These are phyloP conservation scores for Eucalyptus shirleyi DNA, from an alignment of 345 rosid species.

Conservation along the genomic window DNA sequence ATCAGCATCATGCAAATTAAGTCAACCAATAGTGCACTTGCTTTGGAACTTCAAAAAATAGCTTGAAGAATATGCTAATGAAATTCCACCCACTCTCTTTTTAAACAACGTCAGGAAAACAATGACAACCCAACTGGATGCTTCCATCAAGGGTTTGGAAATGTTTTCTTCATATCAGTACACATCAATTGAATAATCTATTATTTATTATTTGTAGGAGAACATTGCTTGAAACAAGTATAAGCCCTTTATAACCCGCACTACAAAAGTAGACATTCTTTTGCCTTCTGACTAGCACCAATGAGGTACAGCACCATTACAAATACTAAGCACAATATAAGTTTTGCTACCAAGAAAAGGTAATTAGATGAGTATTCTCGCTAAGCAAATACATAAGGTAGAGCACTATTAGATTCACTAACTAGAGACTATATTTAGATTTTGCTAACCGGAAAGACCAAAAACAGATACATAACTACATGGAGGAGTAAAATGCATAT, in stretches of 20 bases:
- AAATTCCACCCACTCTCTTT: not conserved
- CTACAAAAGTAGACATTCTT: not conserved
- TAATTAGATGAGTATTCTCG: not conserved
- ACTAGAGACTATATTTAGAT: not conserved
- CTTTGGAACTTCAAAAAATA: not conserved
- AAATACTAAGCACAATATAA: not conserved
- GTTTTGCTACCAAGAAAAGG: not conserved
- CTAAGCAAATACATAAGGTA: not conserved
- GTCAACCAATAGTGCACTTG: not conserved
- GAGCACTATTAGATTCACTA: not conserved
- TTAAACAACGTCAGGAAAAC: not conserved
- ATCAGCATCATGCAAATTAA: not conserved
- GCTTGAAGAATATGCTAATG: not conserved
- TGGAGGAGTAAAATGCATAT: not conserved
- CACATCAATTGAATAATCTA: too few species aligned
- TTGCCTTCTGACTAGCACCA: not conserved
- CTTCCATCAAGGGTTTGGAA: not conserved
- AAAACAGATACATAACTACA: not conserved
- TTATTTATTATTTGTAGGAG: not conserved
- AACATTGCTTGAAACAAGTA: not conserved
- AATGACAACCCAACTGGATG: not conserved
- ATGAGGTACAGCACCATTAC: not conserved
- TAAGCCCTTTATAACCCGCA: not conserved
- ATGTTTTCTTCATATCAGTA: not conserved
- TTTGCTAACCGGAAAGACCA: not conserved